Percentiles rank a stretch among this genome's conserved stretches.
Evolutionary conservation across 2,329 filamentous ascomycete species (phyloP).

Genomic region (Rhynchosporium agropyri): DNA sequence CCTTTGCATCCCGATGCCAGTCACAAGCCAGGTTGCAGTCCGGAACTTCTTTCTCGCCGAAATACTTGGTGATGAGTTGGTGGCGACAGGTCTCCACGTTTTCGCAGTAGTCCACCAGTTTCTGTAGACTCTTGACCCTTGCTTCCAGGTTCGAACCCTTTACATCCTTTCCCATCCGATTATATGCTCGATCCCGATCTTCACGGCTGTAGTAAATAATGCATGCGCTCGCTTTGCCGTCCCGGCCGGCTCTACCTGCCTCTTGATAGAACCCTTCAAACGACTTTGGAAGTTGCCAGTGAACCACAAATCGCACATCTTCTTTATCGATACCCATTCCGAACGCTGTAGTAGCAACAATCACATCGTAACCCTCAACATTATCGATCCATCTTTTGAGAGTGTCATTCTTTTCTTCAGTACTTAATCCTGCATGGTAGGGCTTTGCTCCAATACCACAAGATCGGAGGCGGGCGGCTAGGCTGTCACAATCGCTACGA

Average conservation of each 20-base stretch:
- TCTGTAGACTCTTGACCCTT: constrained; percentile 64
- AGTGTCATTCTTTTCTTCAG: constrained; percentile 70
- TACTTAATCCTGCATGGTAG: constrained; percentile 70
- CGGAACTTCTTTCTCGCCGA: constrained; percentile 64
- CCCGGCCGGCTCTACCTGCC: constrained; percentile 85
- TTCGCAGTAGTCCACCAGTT: constrained; percentile 82
- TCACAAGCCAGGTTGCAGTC: constrained; percentile 77
- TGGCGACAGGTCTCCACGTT: constrained; percentile 74
- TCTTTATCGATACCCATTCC: constrained; percentile 98
- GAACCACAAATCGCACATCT: constrained; percentile 89
- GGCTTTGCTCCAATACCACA: constrained; percentile 74
- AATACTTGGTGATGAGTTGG: constrained; percentile 73
- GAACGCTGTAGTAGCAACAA: constrained; percentile 94
- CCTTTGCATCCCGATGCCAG: constrained; percentile 69
- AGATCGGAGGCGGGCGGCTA: constrained; percentile 65
- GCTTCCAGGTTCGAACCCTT: constrained; percentile 50
- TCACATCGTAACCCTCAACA: constrained; percentile 79
- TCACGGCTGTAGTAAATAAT: constrained; percentile 90
- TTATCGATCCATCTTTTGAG: constrained; percentile 73
- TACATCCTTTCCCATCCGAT: constrained; percentile 53
- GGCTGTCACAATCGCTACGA: constrained; percentile 71
- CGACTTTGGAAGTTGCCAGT: constrained; percentile 91
- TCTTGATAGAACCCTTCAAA: constrained; percentile 98
- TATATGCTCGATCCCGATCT: constrained; percentile 74
- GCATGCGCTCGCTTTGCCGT: constrained; percentile 84